Conservation (phyloP, 108 stramenopile genomes). For the Nitzschia putrida region DNA sequence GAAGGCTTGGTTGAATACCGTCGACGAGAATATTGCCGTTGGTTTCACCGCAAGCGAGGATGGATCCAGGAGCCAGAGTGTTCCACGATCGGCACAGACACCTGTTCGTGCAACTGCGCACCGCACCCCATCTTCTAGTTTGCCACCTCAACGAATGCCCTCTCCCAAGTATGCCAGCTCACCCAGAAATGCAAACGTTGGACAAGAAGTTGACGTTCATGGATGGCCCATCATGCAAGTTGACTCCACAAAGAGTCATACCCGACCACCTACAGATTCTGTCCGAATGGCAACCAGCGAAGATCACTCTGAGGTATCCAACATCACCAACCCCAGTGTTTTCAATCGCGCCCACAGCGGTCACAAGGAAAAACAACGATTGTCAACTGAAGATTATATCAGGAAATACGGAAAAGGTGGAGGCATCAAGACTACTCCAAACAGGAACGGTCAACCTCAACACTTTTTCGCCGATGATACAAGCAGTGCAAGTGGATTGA, state of each 20-base stretch:
- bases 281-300: constrained; percentile 33
- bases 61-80: constrained; percentile 22
- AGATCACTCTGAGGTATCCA: constrained; percentile 34
- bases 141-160: not conserved
- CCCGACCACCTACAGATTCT: constrained; percentile 23
- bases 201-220: constrained; percentile 33
- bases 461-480: constrained; percentile 30
- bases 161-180: constrained; percentile 4
- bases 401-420: constrained; percentile 26
- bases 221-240: constrained; percentile 26
- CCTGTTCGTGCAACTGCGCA: not conserved
- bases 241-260: not conserved
- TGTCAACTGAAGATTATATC: constrained; percentile 38
- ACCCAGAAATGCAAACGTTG: constrained; percentile 25
- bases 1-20: constrained; percentile 62
- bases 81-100: not conserved
- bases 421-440: not conserved
- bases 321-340: constrained; percentile 41
- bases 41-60: constrained; percentile 11
- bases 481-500: not conserved
- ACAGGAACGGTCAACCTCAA: constrained; percentile 3
- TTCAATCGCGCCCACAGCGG: constrained; percentile 5
- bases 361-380: constrained; percentile 2
- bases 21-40: constrained; percentile 38
- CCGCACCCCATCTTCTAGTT: not conserved